Evolutionary conservation across 140 eudicot species (phyloP).

Genomic region (Oenanthe javanica): DNA sequence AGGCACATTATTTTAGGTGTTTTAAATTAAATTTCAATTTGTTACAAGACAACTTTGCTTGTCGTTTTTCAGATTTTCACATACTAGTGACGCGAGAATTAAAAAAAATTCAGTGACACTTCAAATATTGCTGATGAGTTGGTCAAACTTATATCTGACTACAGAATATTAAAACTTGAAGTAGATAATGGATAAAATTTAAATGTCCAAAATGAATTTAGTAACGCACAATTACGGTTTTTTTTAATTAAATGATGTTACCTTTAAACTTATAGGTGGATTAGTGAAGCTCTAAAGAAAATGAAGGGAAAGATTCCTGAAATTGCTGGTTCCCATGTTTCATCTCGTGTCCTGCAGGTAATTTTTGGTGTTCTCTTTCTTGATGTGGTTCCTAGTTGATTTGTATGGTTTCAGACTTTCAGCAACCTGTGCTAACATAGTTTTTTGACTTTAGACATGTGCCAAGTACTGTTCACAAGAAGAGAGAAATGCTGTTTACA

Average conservation of each 20-base stretch:
- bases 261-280: conserved; percentile 34
- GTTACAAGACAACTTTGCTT: background rate
- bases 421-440: conserved; percentile 15
- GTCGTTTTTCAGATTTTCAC: background rate
- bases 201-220: background rate
- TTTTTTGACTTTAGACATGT: conserved; percentile 52
- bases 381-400: background rate
- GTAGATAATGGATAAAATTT: background rate
- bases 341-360: conserved; percentile 96
- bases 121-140: background rate
- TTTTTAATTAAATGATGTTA: background rate
- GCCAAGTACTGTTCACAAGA: conserved; percentile 73
- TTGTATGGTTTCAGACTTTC: background rate
- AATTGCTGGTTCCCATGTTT: conserved; percentile 94
- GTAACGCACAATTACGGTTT: background rate
- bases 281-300: conserved; percentile 71
- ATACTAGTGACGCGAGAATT: background rate
- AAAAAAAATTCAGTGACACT: background rate
- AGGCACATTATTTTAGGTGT: background rate
- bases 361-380: background rate
- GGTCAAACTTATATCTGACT: background rate
- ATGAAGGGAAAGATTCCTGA: conserved; percentile 86
- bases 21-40: background rate
- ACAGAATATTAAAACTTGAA: background rate
- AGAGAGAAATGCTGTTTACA: conserved; percentile 57